Percentiles rank a stretch among this genome's conserved stretches.
Evolutionary conservation across 2,329 filamentous ascomycete genomes (phyloP).

Genomic region (Remersonia thermophila): DNA sequence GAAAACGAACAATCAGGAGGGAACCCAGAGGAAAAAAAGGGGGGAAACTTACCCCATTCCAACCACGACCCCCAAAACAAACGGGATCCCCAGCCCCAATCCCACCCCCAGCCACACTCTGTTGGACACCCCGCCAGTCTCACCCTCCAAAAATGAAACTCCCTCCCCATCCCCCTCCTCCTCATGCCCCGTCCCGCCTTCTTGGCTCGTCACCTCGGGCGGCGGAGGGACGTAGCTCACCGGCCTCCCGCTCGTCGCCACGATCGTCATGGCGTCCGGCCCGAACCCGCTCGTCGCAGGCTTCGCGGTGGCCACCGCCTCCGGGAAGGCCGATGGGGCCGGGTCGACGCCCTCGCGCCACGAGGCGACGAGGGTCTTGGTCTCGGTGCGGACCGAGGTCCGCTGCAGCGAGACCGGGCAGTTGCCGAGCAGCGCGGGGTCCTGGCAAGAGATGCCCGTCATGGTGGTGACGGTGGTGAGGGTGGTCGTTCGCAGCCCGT

Average conservation of each 20-base stretch:
- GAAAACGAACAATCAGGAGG: neutral
- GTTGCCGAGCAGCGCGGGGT: constrained; percentile 27
- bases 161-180: constrained; percentile 3
- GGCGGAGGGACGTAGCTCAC: constrained; percentile 29
- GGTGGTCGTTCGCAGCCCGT: constrained; percentile 26
- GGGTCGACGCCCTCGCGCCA: constrained; percentile 26
- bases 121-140: constrained; percentile 27
- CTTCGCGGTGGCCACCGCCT: constrained; percentile 21
- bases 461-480: constrained; percentile 29
- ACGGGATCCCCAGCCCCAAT: constrained; percentile 32
- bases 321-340: constrained; percentile 25
- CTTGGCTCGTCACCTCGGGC: constrained; percentile 9
- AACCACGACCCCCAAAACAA: constrained; percentile 22
- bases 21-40: too few species aligned
- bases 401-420: constrained; percentile 40
- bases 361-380: constrained; percentile 28
- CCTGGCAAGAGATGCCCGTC: constrained; percentile 32
- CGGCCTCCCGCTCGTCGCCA: constrained; percentile 31
- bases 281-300: constrained; percentile 31
- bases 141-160: constrained; percentile 12
- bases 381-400: constrained; percentile 27
- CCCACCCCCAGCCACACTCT: constrained; percentile 36
- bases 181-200: neutral
- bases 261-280: constrained; percentile 23
- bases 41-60: constrained; percentile 22